A percentile compares a stretch with the other conserved stretches of the same genome.
phyloP scores from a whole-genome alignment of 768 basidiomycete species.

The Psilocybe cyanescens region DNA sequence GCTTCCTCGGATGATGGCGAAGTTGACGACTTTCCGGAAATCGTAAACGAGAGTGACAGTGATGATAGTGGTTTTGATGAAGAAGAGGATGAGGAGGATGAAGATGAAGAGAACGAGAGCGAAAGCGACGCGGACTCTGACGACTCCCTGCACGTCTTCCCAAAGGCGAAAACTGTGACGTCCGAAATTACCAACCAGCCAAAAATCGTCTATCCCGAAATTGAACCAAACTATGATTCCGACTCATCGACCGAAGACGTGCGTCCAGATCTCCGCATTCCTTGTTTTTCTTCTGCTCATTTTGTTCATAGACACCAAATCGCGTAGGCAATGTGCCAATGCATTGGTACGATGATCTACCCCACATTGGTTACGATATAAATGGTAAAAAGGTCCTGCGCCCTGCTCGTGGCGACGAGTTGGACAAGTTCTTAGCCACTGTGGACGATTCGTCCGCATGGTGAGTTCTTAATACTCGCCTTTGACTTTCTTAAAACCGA shows the following conservation, averaged over 20 bases:
- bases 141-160: constrained; percentile 57
- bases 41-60: constrained; percentile 58
- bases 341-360: constrained; percentile 99
- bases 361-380: constrained; percentile 97
- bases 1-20: constrained; percentile 58
- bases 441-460: constrained; percentile 92
- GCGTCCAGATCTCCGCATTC: constrained; percentile 26
- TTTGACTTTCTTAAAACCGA: background rate
- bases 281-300: constrained; percentile 2
- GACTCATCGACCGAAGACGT: constrained; percentile 94
- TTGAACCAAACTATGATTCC: constrained; percentile 89
- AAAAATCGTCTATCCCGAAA: constrained; percentile 85
- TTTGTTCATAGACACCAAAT: constrained; percentile 76
- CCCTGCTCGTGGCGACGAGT: constrained; percentile 93
- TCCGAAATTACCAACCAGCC: constrained; percentile 85
- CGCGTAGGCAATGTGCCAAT: constrained; percentile 93
- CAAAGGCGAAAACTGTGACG: constrained; percentile 67
- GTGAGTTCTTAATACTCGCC: constrained; percentile 41
- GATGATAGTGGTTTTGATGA: constrained; percentile 44
- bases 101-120: constrained; percentile 45
- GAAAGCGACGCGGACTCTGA: constrained; percentile 43
- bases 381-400: constrained; percentile 93
- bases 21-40: constrained; percentile 76
- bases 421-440: constrained; percentile 94
- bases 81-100: constrained; percentile 37